phyloP scores from a whole-genome alignment of 305 asterid species.

The Fraxinus velutina region DNA sequence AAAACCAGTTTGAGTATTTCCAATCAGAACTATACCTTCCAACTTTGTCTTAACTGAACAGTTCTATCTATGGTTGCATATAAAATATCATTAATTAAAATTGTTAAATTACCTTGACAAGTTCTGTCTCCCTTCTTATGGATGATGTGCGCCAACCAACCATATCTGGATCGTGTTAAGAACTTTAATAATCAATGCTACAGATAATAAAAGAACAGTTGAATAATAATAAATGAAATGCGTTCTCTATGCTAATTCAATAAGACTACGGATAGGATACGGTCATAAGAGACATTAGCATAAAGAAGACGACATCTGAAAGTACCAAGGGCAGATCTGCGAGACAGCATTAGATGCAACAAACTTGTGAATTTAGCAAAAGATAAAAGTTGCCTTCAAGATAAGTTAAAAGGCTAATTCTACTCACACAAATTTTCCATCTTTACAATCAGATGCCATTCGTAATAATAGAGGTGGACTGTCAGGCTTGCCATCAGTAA shows the following conservation, averaged over 20 bases:
- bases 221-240: not conserved
- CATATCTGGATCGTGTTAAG: constrained; percentile 38
- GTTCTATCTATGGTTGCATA: not conserved
- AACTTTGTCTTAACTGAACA: constrained; percentile 4
- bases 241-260: constrained; percentile 3
- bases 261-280: constrained; percentile 52
- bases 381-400: constrained; percentile 13
- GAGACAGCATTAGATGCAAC: constrained; percentile 21
- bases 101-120: constrained; percentile 53
- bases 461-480: constrained; percentile 79
- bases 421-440: constrained; percentile 74
- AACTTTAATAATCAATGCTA: constrained; percentile 17
- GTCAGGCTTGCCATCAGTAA: constrained; percentile 72
- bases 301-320: constrained; percentile 73
- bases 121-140: constrained; percentile 73
- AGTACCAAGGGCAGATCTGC: constrained; percentile 91
- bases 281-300: constrained; percentile 89
- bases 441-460: constrained; percentile 87
- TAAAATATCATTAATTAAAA: not conserved
- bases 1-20: not conserved
- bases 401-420: constrained; percentile 12
- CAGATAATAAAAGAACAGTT: constrained; percentile 15
- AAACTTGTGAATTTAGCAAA: constrained; percentile 5
- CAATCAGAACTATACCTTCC: constrained; percentile 10
- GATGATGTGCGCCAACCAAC: constrained; percentile 58